Base-by-base conservation (phyloP, 164 flowering plant genomes). In the Tetracentron sinense region DNA sequence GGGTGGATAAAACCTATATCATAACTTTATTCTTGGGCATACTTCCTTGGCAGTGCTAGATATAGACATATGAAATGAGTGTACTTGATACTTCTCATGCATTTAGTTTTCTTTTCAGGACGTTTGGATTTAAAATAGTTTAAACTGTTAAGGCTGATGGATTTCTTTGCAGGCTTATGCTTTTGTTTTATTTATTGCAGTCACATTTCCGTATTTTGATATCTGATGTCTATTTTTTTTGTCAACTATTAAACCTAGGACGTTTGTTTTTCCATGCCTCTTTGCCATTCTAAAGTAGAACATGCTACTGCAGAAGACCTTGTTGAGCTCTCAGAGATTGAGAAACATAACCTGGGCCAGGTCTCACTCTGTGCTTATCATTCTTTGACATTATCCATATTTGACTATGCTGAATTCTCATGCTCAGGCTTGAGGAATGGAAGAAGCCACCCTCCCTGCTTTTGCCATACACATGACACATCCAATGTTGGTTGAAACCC, bases 311-410 rank as follows among this genome's bases (percentile, higher is more conserved):
- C 81, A 46, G 98, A 95, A 71, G 99, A 90, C 69, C 78, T 95
- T 55, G 86, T 83, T 56, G 97, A 88, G 75, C 94, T 95, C n/a
- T 83, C 90, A 46, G 97, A 95, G 76, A 85, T 95, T 54, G 96
- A 88, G 81, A 95, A 86, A 68, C 71, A 73, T 27, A 87, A 85
- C 76, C 71, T 87, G 52, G 96, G 98, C 42, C 91, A 95, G 97
- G 99, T 95, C 57, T 42, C 38, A 33, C 28, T 55, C 58, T 68
- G 11, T 55, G 23, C 51, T 64, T 50, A 52, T 53, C 26, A 10
- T n/a, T 26, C n/a, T 52, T 57, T 50, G 2, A 15, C 38, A 33
- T 25, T 67, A 6, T 35, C 19, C 16, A 50, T 25, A 10, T 49
- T 59, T 46, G 8, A 7, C 21, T 42, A 20, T 42, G 51, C 21